Conservation (phyloP, 2,329 filamentous ascomycete genomes). For the Cladosporium halotolerans region DNA sequence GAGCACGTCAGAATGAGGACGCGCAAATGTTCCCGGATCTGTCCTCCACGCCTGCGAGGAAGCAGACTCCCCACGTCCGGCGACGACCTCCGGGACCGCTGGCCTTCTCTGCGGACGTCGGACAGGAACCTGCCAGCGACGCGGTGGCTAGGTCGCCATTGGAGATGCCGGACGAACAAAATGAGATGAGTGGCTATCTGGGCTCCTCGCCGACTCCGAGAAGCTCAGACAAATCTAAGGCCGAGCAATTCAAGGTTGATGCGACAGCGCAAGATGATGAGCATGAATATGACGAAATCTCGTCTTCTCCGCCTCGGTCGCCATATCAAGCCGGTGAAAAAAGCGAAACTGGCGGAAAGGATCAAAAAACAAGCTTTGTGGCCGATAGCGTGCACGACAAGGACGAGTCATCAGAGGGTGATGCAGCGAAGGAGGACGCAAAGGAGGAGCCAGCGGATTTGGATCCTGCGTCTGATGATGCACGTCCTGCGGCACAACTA, state of each 20-base stretch:
- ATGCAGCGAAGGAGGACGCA: background rate
- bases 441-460: background rate
- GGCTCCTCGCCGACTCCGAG: slow-evolving; percentile 49
- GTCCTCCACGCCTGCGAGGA: slow-evolving; percentile 45
- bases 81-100: slow-evolving; percentile 22
- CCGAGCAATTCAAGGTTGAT: background rate
- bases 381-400: background rate
- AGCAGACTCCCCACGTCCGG: slow-evolving; percentile 9
- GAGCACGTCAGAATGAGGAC: slow-evolving; percentile 61
- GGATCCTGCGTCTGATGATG: slow-evolving; percentile 23
- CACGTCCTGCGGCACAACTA: slow-evolving; percentile 21
- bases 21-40: slow-evolving; percentile 64
- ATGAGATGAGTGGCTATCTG: slow-evolving; percentile 40
- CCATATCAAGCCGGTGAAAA: background rate
- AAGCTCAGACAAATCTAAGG: slow-evolving; percentile 23
- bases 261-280: background rate
- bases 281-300: slow-evolving; percentile 1
- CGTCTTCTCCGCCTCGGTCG: slow-evolving; percentile 8
- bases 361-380: background rate
- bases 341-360: background rate
- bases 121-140: slow-evolving; percentile 18
- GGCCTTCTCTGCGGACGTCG: slow-evolving; percentile 20
- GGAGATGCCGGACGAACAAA: slow-evolving; percentile 31
- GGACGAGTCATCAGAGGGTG: background rate
- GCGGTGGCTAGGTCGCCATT: slow-evolving; percentile 38